Evolutionary conservation across 306 rosid species (phyloP).

Genomic region (Biancaea sappan): DNA sequence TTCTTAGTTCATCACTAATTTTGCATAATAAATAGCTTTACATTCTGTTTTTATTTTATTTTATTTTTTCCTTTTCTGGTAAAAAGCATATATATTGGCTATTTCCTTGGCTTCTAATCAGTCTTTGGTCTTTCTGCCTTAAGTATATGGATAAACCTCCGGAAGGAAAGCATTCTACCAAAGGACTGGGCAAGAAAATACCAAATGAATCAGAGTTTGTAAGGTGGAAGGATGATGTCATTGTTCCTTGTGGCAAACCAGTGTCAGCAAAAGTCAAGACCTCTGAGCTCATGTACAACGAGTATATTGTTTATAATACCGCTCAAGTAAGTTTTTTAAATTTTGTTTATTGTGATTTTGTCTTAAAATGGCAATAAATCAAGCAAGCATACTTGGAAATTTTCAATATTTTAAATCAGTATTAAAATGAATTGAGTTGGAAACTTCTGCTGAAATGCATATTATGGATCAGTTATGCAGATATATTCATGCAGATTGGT

Average conservation of each 20-base stretch:
- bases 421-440: conserved; percentile 14
- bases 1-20: not conserved
- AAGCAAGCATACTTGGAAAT: conserved; percentile 21
- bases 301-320: conserved; percentile 85
- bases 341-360: conserved; percentile 10
- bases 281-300: conserved; percentile 93
- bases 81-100: conserved; percentile 23
- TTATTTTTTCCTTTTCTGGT: too few species aligned
- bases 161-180: conserved; percentile 87
- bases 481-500: conserved; percentile 20
- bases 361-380: conserved; percentile 18
- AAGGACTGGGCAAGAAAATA: conserved; percentile 88
- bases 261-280: conserved; percentile 67
- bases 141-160: conserved; percentile 96
- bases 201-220: conserved; percentile 63
- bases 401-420: not conserved
- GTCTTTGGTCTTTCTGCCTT: conserved; percentile 28
- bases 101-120: conserved; percentile 24
- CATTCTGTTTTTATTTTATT: not conserved
- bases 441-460: conserved; percentile 21
- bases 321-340: conserved; percentile 74
- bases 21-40: conserved; percentile 20
- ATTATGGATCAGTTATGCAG: conserved; percentile 9
- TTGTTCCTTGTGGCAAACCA: conserved; percentile 94
- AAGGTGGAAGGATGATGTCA: conserved; percentile 76